Evolutionary conservation across 2,329 filamentous ascomycete genomes (phyloP), one percentile per base, ranked within the genome.

Genomic region (Orbilia ellipsospora): DNA sequence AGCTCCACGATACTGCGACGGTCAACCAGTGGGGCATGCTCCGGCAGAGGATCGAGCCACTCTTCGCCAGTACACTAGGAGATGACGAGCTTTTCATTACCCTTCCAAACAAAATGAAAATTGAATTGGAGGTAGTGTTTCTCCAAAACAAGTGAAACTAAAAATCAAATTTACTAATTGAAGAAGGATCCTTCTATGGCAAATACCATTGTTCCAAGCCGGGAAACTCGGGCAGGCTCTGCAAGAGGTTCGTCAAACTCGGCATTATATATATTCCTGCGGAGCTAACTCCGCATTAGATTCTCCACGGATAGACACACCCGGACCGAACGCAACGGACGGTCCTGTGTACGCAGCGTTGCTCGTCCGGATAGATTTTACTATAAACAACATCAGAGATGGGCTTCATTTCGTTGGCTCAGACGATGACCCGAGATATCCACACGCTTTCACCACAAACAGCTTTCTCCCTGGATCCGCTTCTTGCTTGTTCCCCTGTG

Each of bases 341-440:
- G 16, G 82, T 83, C 74, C 73, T 26, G 74, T 78, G 72, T 91
- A 88, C 80, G 86, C 87, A 63, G 85, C 88, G n/a, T 80, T 92
- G 57, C 87, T 84, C 56, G 81, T 92, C 52, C 86, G 87, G 55
- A 90, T 97, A 68, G 92, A 95, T 40, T 99, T 97, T 80, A 85
- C 86, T 20, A 88, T 92, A 40, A 88, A 88, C 60, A 88, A 88
- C 78, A 90, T 94, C 60, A 87, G 92, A 54, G 95, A 99, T 81
- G 94, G 93, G 20, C 82, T 98, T 70, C 94, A 97, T 75, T 99
- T 97, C 82, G 92, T 96, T 15, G 94, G 95, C 2, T 87, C 95
- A 44, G 89, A 93, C 52, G 88, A 90, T 60, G 94, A 97, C 81
- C 86, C 86, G 67, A 88, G 94, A 76, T 99, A 94, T 81, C 93